Conservation (phyloP, 306 rosid genomes). For the Casuarina cunninghamiana region DNA sequence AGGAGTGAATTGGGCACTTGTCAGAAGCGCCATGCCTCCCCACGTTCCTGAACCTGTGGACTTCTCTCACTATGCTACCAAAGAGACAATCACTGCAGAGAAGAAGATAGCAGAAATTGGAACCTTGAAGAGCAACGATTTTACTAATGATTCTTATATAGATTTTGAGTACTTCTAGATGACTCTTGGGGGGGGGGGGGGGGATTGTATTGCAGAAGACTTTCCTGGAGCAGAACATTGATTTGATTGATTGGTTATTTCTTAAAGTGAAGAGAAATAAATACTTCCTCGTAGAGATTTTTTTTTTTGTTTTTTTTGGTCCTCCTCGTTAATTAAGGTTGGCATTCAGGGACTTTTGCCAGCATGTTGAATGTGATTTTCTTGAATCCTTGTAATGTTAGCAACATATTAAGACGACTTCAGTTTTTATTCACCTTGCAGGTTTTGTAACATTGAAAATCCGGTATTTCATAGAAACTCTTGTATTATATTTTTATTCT, state of each 20-base stretch:
- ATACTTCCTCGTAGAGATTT: background rate
- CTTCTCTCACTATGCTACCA: slow-evolving; percentile 60
- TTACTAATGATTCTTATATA: slow-evolving; percentile 29
- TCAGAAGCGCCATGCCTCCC: slow-evolving; percentile 82
- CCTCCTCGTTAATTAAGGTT: background rate
- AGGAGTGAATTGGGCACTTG: slow-evolving; percentile 91
- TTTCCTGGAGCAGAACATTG: background rate
- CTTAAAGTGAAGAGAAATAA: background rate
- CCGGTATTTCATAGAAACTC: too few relatives aligned
- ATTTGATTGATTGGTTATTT: background rate
- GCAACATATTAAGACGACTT: too few relatives aligned
- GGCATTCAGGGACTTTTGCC: background rate
- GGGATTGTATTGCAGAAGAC: background rate
- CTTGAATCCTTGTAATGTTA: background rate
- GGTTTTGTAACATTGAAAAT: too few relatives aligned
- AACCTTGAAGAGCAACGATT: slow-evolving; percentile 7
- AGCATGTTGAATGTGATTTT: background rate
- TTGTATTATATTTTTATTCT: too few relatives aligned
- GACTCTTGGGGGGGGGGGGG: background rate
- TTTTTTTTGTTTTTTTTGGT: too few relatives aligned
- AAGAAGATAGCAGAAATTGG: slow-evolving; percentile 23
- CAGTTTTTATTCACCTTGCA: too few relatives aligned
- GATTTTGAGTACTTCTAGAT: slow-evolving; percentile 53
- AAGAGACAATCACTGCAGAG: slow-evolving; percentile 25
- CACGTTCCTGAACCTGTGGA: slow-evolving; percentile 71